Evolutionary conservation across 2,329 filamentous ascomycete genomes (phyloP).

Genomic region (Mycosphaerella sp.): DNA sequence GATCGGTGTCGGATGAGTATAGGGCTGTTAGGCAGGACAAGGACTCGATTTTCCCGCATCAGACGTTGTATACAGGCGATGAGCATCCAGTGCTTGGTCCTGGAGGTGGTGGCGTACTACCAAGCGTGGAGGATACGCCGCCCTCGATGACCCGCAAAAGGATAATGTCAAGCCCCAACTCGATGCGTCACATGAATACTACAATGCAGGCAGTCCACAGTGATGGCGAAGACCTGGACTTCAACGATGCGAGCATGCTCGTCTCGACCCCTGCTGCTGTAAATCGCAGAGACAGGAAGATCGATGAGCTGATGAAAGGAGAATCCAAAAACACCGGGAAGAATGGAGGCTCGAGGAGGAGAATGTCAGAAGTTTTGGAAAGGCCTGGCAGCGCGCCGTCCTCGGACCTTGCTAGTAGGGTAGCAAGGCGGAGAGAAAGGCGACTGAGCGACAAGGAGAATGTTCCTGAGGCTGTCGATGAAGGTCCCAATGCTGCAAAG

Average conservation of each 20-base stretch:
- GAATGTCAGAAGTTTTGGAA: slow-evolving; percentile 4
- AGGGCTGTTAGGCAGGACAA: slow-evolving; percentile 17
- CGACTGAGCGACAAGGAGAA: slow-evolving; percentile 15
- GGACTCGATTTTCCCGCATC: slow-evolving; percentile 20
- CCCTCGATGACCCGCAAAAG: slow-evolving; percentile 32
- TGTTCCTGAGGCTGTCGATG: not conserved
- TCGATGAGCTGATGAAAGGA: slow-evolving; percentile 41
- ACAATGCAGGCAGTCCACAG: slow-evolving; percentile 23
- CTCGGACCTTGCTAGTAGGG: slow-evolving; percentile 8
- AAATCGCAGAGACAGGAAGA: slow-evolving; percentile 30
- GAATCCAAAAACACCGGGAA: slow-evolving; percentile 37
- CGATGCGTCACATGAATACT: slow-evolving; percentile 26
- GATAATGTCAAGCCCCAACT: slow-evolving; percentile 20
- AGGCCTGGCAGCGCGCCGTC: slow-evolving; percentile 12
- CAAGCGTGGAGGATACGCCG: slow-evolving; percentile 41
- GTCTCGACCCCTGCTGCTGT: slow-evolving; percentile 42
- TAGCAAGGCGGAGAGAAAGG: slow-evolving; percentile 8
- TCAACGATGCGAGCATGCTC: slow-evolving; percentile 43
- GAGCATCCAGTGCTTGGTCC: slow-evolving; percentile 17
- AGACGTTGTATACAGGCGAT: slow-evolving; percentile 31
- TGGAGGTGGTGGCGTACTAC: slow-evolving; percentile 25
- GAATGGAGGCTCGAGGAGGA: slow-evolving; percentile 21
- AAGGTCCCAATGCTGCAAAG: not conserved
- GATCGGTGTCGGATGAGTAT: slow-evolving; percentile 25
- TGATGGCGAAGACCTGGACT: slow-evolving; percentile 37